Base-by-base conservation (phyloP, 1,284 basidiomycete genomes). In the Sparassis latifolia region DNA sequence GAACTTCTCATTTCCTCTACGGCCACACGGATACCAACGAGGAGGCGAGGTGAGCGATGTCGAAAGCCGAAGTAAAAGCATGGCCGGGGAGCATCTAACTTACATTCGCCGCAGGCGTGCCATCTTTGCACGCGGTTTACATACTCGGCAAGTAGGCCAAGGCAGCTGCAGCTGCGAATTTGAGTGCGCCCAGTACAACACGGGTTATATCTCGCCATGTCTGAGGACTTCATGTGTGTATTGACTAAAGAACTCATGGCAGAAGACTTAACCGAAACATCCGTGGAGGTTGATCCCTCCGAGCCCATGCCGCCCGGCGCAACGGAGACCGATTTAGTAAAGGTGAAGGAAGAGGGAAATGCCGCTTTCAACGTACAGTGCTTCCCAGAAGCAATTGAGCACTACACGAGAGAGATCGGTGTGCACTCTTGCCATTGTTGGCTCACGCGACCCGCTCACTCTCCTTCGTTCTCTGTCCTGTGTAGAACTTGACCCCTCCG, bases 361-460 rank as follows among this genome's bases (percentile, higher is more conserved):
- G 69, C 71, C 2, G 76, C 81, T 1, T 93, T 92, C 70, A 86
- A 84, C 61, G 76, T 77, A 6, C 79, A 76, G 47, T 72, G 73
- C 49, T 92, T 86, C 62, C 69, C 62, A 3, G 81, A 86, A 20
- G 91, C 92, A 10, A 79, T 91, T 55, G 79, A 82, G n/a, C 68
- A 80, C 5, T 94, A 94, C 68, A 79, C 82, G 44, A 76, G 82
- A 58, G 91, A 89, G n/a, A 86, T 89, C 62, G 67, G 73, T 74
- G 55, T 48, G 70, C 63, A 9, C 3, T 40, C 9, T 20, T 20
- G 20, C 20, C 20, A 20, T 20, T 20, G 20, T 38, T 44, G 6
- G 12, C 35, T 7, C 35, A 6, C 12, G 35, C 35, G 12, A 37
- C 12, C 12, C 12, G 35, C 35, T 7, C 7, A 37, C 20, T 42